These are phyloP conservation scores for Ascochyta fabae DNA, from an alignment of 2,329 filamentous ascomycete genomes.

Conservation along the genomic window DNA sequence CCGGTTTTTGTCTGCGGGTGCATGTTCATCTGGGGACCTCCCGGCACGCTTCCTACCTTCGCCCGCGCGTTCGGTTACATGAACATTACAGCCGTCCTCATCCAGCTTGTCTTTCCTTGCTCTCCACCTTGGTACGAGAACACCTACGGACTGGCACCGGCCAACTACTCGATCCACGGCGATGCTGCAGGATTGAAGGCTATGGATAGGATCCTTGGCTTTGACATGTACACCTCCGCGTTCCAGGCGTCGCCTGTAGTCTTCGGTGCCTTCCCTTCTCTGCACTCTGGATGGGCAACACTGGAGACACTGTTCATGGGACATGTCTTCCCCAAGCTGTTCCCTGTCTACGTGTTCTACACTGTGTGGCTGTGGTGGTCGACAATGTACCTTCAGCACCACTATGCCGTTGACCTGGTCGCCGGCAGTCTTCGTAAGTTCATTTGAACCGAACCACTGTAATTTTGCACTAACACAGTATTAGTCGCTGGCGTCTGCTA, in stretches of 20 bases:
- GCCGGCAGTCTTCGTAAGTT: constrained; percentile 72
- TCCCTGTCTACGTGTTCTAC: constrained; percentile 81
- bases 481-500: constrained; percentile 73
- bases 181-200: constrained; percentile 88
- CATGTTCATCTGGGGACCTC: constrained; percentile 88
- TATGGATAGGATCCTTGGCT: constrained; percentile 86
- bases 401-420: constrained; percentile 94
- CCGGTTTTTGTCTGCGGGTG: constrained; percentile 78
- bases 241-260: constrained; percentile 91
- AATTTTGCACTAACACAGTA: constrained; percentile 30
- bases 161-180: constrained; percentile 89
- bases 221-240: constrained; percentile 90
- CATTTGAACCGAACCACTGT: background rate
- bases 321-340: constrained; percentile 84
- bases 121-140: constrained; percentile 98
- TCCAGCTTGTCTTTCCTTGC: constrained; percentile 90
- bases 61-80: constrained; percentile 90
- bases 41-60: constrained; percentile 83
- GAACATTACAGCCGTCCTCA: constrained; percentile 84
- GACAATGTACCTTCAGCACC: constrained; percentile 97
- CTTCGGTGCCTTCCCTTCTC: constrained; percentile 92
- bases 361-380: constrained; percentile 97
- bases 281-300: constrained; percentile 89
- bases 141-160: constrained; percentile 85
- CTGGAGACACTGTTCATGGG: constrained; percentile 92